A percentile compares a stretch with the other conserved stretches of the same genome.
Conservation (phyloP, 306 rosid genomes). For the Vicia villosa region DNA sequence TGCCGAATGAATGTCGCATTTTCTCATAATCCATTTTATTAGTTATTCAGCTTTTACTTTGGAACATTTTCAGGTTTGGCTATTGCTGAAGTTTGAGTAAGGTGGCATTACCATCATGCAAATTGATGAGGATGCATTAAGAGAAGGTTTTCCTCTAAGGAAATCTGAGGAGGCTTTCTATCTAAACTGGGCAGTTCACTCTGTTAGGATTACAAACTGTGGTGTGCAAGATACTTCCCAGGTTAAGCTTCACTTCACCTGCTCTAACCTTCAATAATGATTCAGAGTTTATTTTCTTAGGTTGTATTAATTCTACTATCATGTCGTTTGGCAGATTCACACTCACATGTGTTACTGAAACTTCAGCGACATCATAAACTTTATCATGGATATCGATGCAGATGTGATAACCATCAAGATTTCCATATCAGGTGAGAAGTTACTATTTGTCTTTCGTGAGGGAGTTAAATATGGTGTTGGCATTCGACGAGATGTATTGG, state of each 20-base stretch:
- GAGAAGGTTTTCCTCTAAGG: constrained; percentile 71
- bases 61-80: too few relatives aligned
- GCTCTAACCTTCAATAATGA: too few relatives aligned
- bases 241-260: too few relatives aligned
- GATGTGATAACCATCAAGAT: constrained; percentile 89
- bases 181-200: constrained; percentile 83
- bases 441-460: constrained; percentile 75
- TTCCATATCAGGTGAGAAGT: constrained; percentile 82
- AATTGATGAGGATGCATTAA: constrained; percentile 91
- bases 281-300: too few relatives aligned
- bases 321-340: too few relatives aligned
- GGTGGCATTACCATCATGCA: constrained; percentile 78
- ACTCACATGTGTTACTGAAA: too few relatives aligned
- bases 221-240: constrained; percentile 74
- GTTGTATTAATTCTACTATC: too few relatives aligned
- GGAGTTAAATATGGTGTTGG: constrained; percentile 86
- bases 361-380: constrained; percentile 80
- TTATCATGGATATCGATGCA: constrained; percentile 83
- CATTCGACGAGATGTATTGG: too few relatives aligned
- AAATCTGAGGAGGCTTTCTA: too few relatives aligned
- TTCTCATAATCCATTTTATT: too few relatives aligned
- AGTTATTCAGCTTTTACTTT: too few relatives aligned
- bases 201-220: constrained; percentile 81
- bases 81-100: constrained; percentile 81
- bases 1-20: too few relatives aligned